Percentiles rank a stretch among this genome's conserved stretches.
These are phyloP conservation scores for Canavalia ensiformis DNA, from an alignment of 306 rosid species.

Conservation along the genomic window DNA sequence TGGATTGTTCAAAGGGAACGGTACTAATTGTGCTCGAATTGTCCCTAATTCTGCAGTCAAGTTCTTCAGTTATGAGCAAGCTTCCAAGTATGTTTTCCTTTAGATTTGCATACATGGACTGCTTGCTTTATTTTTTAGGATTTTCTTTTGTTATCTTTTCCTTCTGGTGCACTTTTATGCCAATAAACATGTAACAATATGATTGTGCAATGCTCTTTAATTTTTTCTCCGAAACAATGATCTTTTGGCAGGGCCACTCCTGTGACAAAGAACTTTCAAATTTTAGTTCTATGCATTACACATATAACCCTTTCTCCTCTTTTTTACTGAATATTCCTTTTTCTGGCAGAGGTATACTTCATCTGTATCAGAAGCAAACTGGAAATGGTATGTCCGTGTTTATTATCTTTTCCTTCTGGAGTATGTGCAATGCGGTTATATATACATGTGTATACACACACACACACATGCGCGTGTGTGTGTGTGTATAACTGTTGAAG, in stretches of 20 bases:
- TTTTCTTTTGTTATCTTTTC: background rate
- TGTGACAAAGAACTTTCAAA: background rate
- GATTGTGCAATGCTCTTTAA: slow-evolving; percentile 21
- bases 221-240: slow-evolving; percentile 1
- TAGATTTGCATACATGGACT: slow-evolving; percentile 4
- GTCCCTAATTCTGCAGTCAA: slow-evolving; percentile 94
- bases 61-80: slow-evolving; percentile 95
- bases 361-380: slow-evolving; percentile 69
- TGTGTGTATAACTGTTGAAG: too few species aligned
- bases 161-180: slow-evolving; percentile 6
- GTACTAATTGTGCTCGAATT: slow-evolving; percentile 93
- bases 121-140: slow-evolving; percentile 12
- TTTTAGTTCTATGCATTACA: background rate
- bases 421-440: background rate
- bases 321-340: slow-evolving; percentile 39
- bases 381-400: slow-evolving; percentile 72
- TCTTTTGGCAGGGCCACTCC: background rate
- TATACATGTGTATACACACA: too few species aligned
- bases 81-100: slow-evolving; percentile 74
- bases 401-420: background rate
- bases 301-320: background rate
- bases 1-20: slow-evolving; percentile 91
- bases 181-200: background rate
- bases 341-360: slow-evolving; percentile 72
- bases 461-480: too few species aligned